Percentiles rank a stretch among this genome's conserved stretches.
Conservation (phyloP, 495 filamentous ascomycete genomes). For the Hypoxylon lienhwacheense region DNA sequence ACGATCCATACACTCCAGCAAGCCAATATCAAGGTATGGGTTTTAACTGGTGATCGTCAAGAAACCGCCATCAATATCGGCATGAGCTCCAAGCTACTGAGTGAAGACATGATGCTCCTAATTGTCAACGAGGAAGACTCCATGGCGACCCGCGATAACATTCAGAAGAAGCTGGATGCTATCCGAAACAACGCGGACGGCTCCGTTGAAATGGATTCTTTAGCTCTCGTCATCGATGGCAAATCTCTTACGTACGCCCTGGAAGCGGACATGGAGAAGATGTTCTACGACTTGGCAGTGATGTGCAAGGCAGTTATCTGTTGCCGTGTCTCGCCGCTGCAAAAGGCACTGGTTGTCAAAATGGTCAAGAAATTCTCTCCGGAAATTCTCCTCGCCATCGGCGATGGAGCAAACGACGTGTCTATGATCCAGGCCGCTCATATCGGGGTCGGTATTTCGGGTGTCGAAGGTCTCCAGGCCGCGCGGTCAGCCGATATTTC, state of each 20-base stretch:
- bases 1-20: constrained; percentile 97
- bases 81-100: constrained; percentile 98
- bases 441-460: constrained; percentile 97
- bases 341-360: constrained; percentile 98
- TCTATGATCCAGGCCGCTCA: constrained; percentile 99
- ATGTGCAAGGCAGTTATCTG: constrained; percentile 98
- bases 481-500: constrained; percentile 94
- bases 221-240: constrained; percentile 97
- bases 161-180: constrained; percentile 90
- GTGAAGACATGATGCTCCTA: constrained; percentile 96
- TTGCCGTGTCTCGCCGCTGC: constrained; percentile 97
- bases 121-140: constrained; percentile 91
- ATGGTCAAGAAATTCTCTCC: constrained; percentile 95
- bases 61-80: constrained; percentile 99
- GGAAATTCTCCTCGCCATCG: constrained; percentile 86
- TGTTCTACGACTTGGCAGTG: constrained; percentile 90
- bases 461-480: constrained; percentile 97
- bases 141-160: constrained; percentile 74
- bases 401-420: constrained; percentile 97
- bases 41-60: constrained; percentile 95
- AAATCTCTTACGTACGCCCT: constrained; percentile 92
- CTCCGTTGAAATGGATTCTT: constrained; percentile 76
- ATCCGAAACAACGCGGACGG: constrained; percentile 74
- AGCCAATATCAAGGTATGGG: constrained; percentile 98
- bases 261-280: constrained; percentile 90